Base-by-base conservation (phyloP, 371 early-diverging fungal genomes). In the Enteropsectra breve region DNA sequence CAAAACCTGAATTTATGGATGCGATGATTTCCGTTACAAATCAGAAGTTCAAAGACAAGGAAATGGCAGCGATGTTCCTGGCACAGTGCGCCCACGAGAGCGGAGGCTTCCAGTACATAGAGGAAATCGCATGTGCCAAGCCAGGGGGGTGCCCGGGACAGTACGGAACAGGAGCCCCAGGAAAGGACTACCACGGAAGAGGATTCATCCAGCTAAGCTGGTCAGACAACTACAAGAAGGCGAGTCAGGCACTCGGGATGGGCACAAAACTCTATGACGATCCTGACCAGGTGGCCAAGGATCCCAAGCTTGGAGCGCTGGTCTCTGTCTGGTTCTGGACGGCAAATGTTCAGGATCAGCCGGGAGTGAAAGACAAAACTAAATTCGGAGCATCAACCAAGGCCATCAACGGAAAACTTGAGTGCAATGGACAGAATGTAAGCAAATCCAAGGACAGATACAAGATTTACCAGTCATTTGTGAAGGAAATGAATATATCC, bases 121-220 rank as follows among this genome's bases (percentile, higher is more conserved):
- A 73, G 63, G 81, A 81, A 65, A 63, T 76, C 45, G 77, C 69
- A 52, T 80, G 81, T 67, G 59, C 48, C 46, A 63, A 69, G 1
- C 58, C 70, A 11, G 64, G 61, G 29, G 64, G 53, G 6, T 76
- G 79, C 57, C 67, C 69, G 29, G 74, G 68, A 15, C 66, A 80
- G 63, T 76, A 78, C 52, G 78, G 75, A 46, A 60, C 49, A 28
- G 80, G 76, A 6, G 75, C 61, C 13, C 76, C 79, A 2, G 81
- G 81, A 21, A 75, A 79, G 56, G 57, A 68, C 23, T 81, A 79
- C 40, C 69, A 73, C 56, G 81, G 81, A 4, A 46, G 81, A 33
- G 81, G 81, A 52, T 81, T 74, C 57, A 81, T 81, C 13, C 81
- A 81, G 63, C 65, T 81, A 1, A 52, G 74, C 26, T 81, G 81